Evolutionary conservation across 2,329 filamentous ascomycete genomes (phyloP).

Genomic region (Botrytis fabae): DNA sequence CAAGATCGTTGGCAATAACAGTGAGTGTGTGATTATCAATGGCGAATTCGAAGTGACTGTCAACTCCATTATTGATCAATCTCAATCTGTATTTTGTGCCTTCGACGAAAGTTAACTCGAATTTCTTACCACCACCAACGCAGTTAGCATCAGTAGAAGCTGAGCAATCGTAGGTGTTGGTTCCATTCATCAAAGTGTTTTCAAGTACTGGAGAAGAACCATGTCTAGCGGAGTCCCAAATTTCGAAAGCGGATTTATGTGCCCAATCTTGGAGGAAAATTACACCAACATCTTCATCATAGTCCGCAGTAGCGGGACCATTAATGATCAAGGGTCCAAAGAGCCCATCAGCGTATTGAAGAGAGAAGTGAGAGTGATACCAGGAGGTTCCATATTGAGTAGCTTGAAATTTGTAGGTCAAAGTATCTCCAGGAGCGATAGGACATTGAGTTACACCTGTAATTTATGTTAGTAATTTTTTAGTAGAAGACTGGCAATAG

Average conservation of each 20-base stretch:
- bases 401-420: slow-evolving; percentile 44
- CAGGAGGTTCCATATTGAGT: slow-evolving; percentile 40
- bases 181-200: slow-evolving; percentile 40
- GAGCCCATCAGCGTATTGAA: slow-evolving; percentile 47
- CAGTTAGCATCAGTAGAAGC: slow-evolving; percentile 31
- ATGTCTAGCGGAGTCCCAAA: slow-evolving; percentile 35
- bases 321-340: slow-evolving; percentile 62
- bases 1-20: slow-evolving; percentile 59
- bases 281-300: slow-evolving; percentile 49
- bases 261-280: slow-evolving; percentile 39
- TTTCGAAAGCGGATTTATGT: slow-evolving; percentile 32
- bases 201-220: slow-evolving; percentile 34
- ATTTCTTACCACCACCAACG: slow-evolving; percentile 38
- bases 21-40: slow-evolving; percentile 58
- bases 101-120: slow-evolving; percentile 37
- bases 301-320: slow-evolving; percentile 57
- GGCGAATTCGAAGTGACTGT: slow-evolving; percentile 49
- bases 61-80: slow-evolving; percentile 49
- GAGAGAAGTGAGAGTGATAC: slow-evolving; percentile 39
- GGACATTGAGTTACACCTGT: slow-evolving; percentile 58
- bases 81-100: slow-evolving; percentile 47
- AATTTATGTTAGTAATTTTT: not conserved
- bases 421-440: slow-evolving; percentile 56
- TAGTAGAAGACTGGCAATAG: not conserved
- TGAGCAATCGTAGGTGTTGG: slow-evolving; percentile 35